Percentiles rank a stretch among this genome's conserved stretches.
phyloP scores from a whole-genome alignment of 768 basidiomycete genomes.

The Trametes cingulata region DNA sequence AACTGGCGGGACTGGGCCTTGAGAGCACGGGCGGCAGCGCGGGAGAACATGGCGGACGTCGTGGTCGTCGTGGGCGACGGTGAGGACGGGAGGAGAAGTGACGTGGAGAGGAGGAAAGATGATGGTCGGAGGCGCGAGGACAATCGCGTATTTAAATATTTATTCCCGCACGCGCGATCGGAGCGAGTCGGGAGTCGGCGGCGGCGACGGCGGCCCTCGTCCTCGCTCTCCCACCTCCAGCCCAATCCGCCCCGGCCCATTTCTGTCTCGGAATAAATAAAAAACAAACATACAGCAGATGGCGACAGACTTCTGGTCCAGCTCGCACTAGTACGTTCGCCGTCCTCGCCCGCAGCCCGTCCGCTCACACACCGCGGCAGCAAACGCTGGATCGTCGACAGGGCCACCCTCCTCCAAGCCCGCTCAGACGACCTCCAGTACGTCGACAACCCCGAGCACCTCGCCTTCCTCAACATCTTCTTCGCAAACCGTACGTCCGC shows the following conservation, averaged over 20 bases:
- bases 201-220: neutral
- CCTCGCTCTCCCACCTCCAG: neutral
- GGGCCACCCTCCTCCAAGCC: slow-evolving; percentile 72
- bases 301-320: slow-evolving; percentile 92
- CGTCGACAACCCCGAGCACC: slow-evolving; percentile 71
- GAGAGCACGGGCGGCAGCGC: slow-evolving; percentile 59
- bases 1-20: slow-evolving; percentile 62
- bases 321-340: slow-evolving; percentile 76
- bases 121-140: slow-evolving; percentile 10
- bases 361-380: slow-evolving; percentile 43
- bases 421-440: slow-evolving; percentile 77
- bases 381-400: slow-evolving; percentile 90
- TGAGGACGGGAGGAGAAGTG: slow-evolving; percentile 8
- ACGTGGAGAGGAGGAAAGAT: slow-evolving; percentile 5
- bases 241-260: too few species aligned
- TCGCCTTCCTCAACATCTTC: slow-evolving; percentile 84
- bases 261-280: too few species aligned
- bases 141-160: slow-evolving; percentile 17
- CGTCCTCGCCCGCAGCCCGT: slow-evolving; percentile 1
- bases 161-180: neutral
- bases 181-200: slow-evolving; percentile 20
- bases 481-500: slow-evolving; percentile 72
- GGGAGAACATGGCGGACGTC: slow-evolving; percentile 58
- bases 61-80: slow-evolving; percentile 15
- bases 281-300: slow-evolving; percentile 38